phyloP scores from a whole-genome alignment of 1,139 yeast genomes.

The Candida sanyaensis region DNA sequence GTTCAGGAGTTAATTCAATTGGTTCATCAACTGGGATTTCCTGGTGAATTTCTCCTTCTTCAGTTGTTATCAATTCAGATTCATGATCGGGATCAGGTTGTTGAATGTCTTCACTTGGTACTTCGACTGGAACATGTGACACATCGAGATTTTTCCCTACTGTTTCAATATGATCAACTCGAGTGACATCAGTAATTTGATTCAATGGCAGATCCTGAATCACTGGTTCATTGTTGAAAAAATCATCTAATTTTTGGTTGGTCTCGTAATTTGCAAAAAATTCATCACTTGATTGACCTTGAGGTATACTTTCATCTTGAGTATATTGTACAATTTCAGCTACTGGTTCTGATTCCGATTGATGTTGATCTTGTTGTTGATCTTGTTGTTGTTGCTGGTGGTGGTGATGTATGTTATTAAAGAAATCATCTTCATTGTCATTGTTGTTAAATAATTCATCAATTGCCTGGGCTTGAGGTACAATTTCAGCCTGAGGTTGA shows the following conservation, averaged over 20 bases:
- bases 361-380: conserved; percentile 1
- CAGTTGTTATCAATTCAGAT: background rate
- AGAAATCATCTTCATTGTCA: conserved; percentile 6
- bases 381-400: background rate
- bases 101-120: no score
- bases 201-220: background rate
- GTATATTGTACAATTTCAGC: background rate
- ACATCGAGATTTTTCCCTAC: background rate
- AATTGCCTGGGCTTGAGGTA: conserved; percentile 1
- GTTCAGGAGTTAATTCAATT: background rate
- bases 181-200: background rate
- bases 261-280: conserved; percentile 4
- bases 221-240: background rate
- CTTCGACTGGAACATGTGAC: background rate
- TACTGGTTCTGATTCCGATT: background rate
- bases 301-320: background rate
- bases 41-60: background rate
- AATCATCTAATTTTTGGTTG: conserved; percentile 1
- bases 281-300: conserved; percentile 6
- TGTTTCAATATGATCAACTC: conserved; percentile 1
- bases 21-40: background rate
- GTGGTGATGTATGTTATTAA: background rate
- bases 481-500: no score
- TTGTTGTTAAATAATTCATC: conserved; percentile 7
- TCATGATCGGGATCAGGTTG: background rate